Base-by-base conservation (phyloP, 805 yeast species). In the Candida qinlingensis region DNA sequence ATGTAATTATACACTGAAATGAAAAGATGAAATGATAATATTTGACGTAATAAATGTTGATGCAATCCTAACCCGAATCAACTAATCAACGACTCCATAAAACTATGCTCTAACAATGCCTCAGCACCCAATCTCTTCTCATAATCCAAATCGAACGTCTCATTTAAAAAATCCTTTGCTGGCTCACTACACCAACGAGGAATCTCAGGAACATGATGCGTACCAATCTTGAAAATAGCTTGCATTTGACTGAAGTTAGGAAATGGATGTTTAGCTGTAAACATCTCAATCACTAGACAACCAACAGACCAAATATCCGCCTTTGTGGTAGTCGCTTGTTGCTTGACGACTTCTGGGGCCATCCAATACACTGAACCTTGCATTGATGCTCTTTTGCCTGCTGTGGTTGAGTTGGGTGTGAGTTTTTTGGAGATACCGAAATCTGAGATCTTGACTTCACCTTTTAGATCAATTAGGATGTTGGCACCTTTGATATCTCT, bases 261-360 rank as follows among this genome's bases (percentile, higher is more conserved):
- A 70, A 86, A 94, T 29, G 99, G 99, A 65, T 94, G 99, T 49
- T 82, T 81, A 2, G 97, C 98, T 0, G 99, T 90, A 59, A 88
- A 83, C 96, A 94, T 90, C 66, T 94, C 99, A 34, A 94, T 83
- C 11, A 92, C 79, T 28, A 94, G 75, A 65, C 98, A 94, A 0
- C 98, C 99, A 8, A 95, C 85, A 0, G 97, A 88, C 99, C 99
- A 94, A 28, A 94, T 89, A 64, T 94, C 99, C 0, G 96, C 96
- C 65, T 88, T 89, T 37, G 85, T 83, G 1, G 98, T 92, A 46
- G 92, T 87, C 0, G 90, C 87, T 2, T 87, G 83, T 61, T 91
- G 97, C 59, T 90, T 88, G 13, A 94, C 98, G 7, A 94, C 98
- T 64, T 94, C 99, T 0, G 99, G 99, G 0, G 99, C 98, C 99